Base-by-base conservation (phyloP, 2,329 filamentous ascomycete genomes). In the Metarhizium robertsii region DNA sequence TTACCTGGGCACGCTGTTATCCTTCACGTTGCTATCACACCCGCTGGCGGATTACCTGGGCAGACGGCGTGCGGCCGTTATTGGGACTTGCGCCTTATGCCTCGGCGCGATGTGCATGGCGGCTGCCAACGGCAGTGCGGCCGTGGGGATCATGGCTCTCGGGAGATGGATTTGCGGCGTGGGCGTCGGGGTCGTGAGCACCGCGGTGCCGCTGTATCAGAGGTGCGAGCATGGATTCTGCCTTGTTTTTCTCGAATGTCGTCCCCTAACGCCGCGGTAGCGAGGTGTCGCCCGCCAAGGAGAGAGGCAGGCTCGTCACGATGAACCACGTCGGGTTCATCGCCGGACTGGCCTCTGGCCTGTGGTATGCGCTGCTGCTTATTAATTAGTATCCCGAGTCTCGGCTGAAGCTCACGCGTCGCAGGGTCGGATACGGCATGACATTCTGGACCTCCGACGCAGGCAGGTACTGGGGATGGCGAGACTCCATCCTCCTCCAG, bases 241-340 rank as follows among this genome's bases (percentile, higher is more conserved):
- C n/a, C n/a, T n/a, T 4, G 25, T 25, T 25, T 25, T 25, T 25
- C 25, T 25, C 25, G 3, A 25, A 25, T 4, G 3, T 4, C 25
- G 25, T 25, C 25, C 25, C 25, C 40, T 42, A 13, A 14, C 40
- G 14, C 25, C 6, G 14, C 30, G 14, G 10, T 40, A 81, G 79
- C 61, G 80, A 83, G 63, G 73, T 83, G 20, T 71, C 79, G 0
- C 79, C 80, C 0, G 77, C 79, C 0, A 71, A 69, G 13, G 70
- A 80, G 55, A 72, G 80, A 7, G 80, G 81, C 3, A 73, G 73
- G 57, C 79, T 79, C 56, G 79, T 84, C 1, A 79, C 82, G 10
- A 72, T 83, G 66, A 83, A 83, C 61, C 80, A 84, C 53, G 73
- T 82, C 48, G 80, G 81, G 3, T 77, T 84, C 56, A 75, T 83